phyloP scores from a whole-genome alignment of 495 filamentous ascomycete species.

The Entonaema liquescens region DNA sequence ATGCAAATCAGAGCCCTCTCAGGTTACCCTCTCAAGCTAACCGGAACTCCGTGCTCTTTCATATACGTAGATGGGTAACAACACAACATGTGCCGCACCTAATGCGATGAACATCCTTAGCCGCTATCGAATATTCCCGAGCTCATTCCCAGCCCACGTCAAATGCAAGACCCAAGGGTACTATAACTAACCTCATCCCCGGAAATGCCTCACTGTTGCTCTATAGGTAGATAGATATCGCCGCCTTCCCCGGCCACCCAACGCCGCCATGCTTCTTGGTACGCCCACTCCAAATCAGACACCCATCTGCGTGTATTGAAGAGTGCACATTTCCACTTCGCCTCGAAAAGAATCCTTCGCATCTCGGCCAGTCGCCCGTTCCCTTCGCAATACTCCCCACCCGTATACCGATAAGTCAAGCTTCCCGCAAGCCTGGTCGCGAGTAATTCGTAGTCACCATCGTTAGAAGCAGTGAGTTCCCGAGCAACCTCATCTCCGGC shows the following conservation, averaged over 20 bases:
- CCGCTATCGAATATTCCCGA: neutral
- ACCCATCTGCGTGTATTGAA: constrained; percentile 97
- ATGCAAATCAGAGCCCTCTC: constrained; percentile 16
- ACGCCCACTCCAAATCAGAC: constrained; percentile 85
- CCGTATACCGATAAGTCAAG: constrained; percentile 65
- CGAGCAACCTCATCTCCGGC: constrained; percentile 72
- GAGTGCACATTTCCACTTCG: constrained; percentile 81
- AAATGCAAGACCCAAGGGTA: constrained; percentile 5
- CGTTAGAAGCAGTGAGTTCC: constrained; percentile 81
- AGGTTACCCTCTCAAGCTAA: neutral
- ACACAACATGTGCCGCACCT: neutral
- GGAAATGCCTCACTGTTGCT: constrained; percentile 1
- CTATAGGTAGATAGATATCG: constrained; percentile 86
- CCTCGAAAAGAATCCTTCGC: constrained; percentile 80
- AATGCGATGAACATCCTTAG: constrained; percentile 8
- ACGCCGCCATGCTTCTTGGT: constrained; percentile 83
- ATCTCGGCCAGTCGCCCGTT: constrained; percentile 76
- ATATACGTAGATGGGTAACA: neutral
- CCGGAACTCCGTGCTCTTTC: constrained; percentile 28
- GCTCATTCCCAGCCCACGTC: constrained; percentile 9
- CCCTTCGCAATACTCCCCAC: constrained; percentile 63
- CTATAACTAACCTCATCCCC: neutral
- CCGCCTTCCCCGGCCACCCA: constrained; percentile 90
- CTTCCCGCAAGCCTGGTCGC: constrained; percentile 77
- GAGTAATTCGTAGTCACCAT: constrained; percentile 81